Evolutionary conservation across 1,139 yeast species (phyloP).

Genomic region (Blastobotrys buckinghamii): DNA sequence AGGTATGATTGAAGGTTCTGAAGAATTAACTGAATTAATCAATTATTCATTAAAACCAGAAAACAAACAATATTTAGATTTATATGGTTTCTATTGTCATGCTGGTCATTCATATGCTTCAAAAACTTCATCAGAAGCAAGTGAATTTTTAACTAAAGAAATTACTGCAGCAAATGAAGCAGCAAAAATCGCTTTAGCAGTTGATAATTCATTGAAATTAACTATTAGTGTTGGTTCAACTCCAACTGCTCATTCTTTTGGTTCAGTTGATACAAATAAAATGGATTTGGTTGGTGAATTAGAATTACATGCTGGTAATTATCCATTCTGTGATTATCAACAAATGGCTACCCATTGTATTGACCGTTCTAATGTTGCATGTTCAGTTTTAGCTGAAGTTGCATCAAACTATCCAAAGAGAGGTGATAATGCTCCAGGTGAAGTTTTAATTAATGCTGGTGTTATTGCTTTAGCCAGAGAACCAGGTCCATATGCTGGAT

Average conservation of each 20-base stretch:
- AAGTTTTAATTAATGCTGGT: conserved; percentile 65
- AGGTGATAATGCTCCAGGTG: conserved; percentile 47
- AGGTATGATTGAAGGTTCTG: conserved; percentile 35
- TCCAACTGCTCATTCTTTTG: conserved; percentile 68
- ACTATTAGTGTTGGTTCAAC: conserved; percentile 70
- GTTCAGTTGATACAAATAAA: conserved; percentile 30
- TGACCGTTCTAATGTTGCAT: conserved; percentile 43
- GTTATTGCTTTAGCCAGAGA: conserved; percentile 67
- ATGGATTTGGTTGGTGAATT: conserved; percentile 34
- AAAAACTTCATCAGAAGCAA: conserved; percentile 43
- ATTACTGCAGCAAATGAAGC: conserved; percentile 53
- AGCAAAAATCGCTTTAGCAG: conserved; percentile 33
- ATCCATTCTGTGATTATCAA: conserved; percentile 66
- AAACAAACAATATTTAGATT: conserved; percentile 13
- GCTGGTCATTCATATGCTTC: conserved; percentile 71
- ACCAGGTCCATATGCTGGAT: conserved; percentile 43
- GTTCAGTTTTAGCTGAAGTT: conserved; percentile 57
- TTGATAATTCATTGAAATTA: conserved; percentile 32
- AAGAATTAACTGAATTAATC: conserved; percentile 29
- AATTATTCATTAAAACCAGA: conserved; percentile 19
- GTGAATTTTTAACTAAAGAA: conserved; percentile 46
- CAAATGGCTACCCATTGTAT: conserved; percentile 66
- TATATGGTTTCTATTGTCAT: conserved; percentile 71
- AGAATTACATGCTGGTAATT: conserved; percentile 78
- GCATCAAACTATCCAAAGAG: conserved; percentile 54